Conservation (phyloP, 768 basidiomycete species). For the Tubosaeta sp. region DNA sequence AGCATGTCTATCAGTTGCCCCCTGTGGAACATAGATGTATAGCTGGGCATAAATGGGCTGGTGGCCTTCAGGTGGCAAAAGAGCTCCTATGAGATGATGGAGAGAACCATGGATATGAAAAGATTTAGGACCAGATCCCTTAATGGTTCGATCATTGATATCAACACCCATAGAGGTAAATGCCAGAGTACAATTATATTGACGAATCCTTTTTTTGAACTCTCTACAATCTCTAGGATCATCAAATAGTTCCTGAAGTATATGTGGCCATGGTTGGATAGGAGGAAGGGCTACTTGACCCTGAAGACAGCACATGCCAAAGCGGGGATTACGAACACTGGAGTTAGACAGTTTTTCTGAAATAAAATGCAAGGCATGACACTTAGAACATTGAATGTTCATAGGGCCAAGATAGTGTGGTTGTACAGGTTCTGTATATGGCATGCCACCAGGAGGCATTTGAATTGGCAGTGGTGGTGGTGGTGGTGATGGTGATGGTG, state of each 20-base stretch:
- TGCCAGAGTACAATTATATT: slow-evolving; percentile 36
- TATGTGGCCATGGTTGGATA: slow-evolving; percentile 17
- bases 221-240: slow-evolving; percentile 1
- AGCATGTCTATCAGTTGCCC: slow-evolving; percentile 28
- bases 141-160: not conserved
- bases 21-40: slow-evolving; percentile 37
- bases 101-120: slow-evolving; percentile 34
- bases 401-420: slow-evolving; percentile 1
- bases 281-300: slow-evolving; percentile 22
- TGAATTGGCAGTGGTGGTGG: not conserved
- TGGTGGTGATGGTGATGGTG: too few relatives aligned
- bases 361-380: slow-evolving; percentile 17
- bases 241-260: slow-evolving; percentile 10
- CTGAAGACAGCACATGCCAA: slow-evolving; percentile 28
- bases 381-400: slow-evolving; percentile 8
- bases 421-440: slow-evolving; percentile 11
- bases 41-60: slow-evolving; percentile 37
- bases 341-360: slow-evolving; percentile 8
- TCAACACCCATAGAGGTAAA: slow-evolving; percentile 8
- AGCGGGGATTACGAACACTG: not conserved
- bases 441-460: slow-evolving; percentile 8
- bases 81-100: slow-evolving; percentile 32
- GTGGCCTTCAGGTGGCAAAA: slow-evolving; percentile 20
- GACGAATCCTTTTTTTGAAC: slow-evolving; percentile 34
- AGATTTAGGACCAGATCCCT: not conserved